Evolutionary conservation across 2,329 filamentous ascomycete species (phyloP), one percentile per base, ranked within the genome.

Genomic region (Paradendryphiella salina): DNA sequence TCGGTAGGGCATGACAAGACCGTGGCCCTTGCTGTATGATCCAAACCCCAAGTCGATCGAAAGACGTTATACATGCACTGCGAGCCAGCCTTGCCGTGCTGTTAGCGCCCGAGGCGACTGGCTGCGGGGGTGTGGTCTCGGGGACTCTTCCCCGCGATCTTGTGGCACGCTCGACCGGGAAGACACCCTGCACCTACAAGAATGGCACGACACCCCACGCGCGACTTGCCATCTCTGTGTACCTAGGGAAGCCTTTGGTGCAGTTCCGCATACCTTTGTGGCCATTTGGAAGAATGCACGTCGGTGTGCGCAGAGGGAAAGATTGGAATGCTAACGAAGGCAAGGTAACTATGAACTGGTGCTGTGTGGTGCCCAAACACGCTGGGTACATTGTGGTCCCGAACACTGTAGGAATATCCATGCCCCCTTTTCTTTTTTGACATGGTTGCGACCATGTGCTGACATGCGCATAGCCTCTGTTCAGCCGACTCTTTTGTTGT

Each of bases 401-500:
- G 3, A 69, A 69, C 42, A 67, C 65, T 38, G 67, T 70, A 64
- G n/a, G 57, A 40, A 14, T 21, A 17, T 14, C 7, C 28, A 29
- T 18, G 5, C 18, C 7, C 15, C 4, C 20, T 26, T 14, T 6
- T 14, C 5, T 10, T 14, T 13, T 10, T 14, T 13, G 17, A 6
- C 5, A 20, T 2, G 17, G 10, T 20, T 8, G 2, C 10, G 6
- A 10, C 31, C 20, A 10, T 38, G 14, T 32, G 35, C 54, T 65
- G 34, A 61, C 57, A 35, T n/a, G 13, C n/a, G 37, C 2, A 18
- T 37, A 71, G 65, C 67, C 65, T 35, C 60, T 78, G 23, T 77
- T 78, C 62, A 70, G 67, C 55, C 66, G 74, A 15, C 61, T 78
- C 11, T 64, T 77, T 4, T 67, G 75, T 23, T 74, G 72, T 43